These are phyloP conservation scores for Penicillium sp. DNA, from an alignment of 2,329 filamentous ascomycete genomes.

Conservation along the genomic window DNA sequence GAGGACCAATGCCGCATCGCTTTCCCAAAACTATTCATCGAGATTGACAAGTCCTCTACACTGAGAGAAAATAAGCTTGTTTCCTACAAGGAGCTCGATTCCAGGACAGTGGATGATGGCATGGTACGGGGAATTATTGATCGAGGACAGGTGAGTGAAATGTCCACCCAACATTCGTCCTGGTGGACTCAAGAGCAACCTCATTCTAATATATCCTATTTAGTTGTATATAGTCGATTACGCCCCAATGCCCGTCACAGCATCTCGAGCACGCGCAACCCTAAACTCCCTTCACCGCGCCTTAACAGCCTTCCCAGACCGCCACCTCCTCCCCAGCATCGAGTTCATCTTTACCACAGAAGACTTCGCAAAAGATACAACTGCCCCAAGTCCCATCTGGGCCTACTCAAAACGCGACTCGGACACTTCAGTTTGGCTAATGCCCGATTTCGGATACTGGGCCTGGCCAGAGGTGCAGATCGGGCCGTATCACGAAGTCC, in stretches of 20 bases:
- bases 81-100: conserved; percentile 38
- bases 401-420: conserved; percentile 44
- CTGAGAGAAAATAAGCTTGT: conserved; percentile 27
- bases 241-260: conserved; percentile 36
- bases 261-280: conserved; percentile 43
- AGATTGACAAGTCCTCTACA: conserved; percentile 36
- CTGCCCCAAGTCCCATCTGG: conserved; percentile 40
- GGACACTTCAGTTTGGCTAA: conserved; percentile 49
- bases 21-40: conserved; percentile 43
- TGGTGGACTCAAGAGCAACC: no score
- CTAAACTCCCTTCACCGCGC: conserved; percentile 52
- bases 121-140: conserved; percentile 41
- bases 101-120: conserved; percentile 33
- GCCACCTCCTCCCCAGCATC: conserved; percentile 47
- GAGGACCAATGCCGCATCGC: conserved; percentile 40
- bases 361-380: conserved; percentile 41
- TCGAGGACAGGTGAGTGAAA: conserved; percentile 36
- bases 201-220: not conserved
- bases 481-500: conserved; percentile 47
- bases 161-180: not conserved
- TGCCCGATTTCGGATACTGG: conserved; percentile 58
- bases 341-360: conserved; percentile 53
- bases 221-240: conserved; percentile 42
- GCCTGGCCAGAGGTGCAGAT: conserved; percentile 52
- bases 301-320: conserved; percentile 42